Conservation (phyloP, 2,329 filamentous ascomycete species). For the Talaromyces sp. region DNA sequence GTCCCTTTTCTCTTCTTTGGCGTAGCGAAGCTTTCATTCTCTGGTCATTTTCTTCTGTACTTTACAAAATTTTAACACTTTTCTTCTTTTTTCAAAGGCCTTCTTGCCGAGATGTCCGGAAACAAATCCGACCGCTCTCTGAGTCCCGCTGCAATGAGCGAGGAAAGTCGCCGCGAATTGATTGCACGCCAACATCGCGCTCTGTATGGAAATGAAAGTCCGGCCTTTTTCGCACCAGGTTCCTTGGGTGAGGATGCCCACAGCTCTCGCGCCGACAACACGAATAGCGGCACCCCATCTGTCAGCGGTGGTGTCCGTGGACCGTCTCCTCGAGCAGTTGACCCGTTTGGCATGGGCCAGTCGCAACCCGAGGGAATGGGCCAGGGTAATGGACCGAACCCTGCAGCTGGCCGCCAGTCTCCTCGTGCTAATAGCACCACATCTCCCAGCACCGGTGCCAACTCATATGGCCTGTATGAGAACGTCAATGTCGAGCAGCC, state of each 20-base stretch:
- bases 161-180: slow-evolving; percentile 92
- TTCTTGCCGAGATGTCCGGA: slow-evolving; percentile 64
- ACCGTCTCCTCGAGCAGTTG: slow-evolving; percentile 75
- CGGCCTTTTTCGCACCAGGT: slow-evolving; percentile 64
- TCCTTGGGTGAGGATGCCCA: slow-evolving; percentile 65
- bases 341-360: slow-evolving; percentile 59
- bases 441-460: slow-evolving; percentile 58
- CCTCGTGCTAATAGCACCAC: slow-evolving; percentile 72
- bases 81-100: slow-evolving; percentile 50
- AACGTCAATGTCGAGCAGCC: slow-evolving; percentile 58
- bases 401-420: slow-evolving; percentile 46
- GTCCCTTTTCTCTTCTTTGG: slow-evolving; percentile 31
- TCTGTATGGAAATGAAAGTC: slow-evolving; percentile 74
- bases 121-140: slow-evolving; percentile 82
- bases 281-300: slow-evolving; percentile 59
- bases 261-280: slow-evolving; percentile 59
- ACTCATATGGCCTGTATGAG: slow-evolving; percentile 59
- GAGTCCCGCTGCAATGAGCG: slow-evolving; percentile 82
- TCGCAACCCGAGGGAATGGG: slow-evolving; percentile 51
- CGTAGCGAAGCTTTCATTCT: slow-evolving; percentile 38
- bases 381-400: slow-evolving; percentile 42
- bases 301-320: slow-evolving; percentile 64
- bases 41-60: slow-evolving; percentile 30
- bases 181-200: slow-evolving; percentile 94
- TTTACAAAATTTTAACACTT: slow-evolving; percentile 44